Conservation (phyloP, 352 stramenopile species). For the Phytopythium delawarense region DNA sequence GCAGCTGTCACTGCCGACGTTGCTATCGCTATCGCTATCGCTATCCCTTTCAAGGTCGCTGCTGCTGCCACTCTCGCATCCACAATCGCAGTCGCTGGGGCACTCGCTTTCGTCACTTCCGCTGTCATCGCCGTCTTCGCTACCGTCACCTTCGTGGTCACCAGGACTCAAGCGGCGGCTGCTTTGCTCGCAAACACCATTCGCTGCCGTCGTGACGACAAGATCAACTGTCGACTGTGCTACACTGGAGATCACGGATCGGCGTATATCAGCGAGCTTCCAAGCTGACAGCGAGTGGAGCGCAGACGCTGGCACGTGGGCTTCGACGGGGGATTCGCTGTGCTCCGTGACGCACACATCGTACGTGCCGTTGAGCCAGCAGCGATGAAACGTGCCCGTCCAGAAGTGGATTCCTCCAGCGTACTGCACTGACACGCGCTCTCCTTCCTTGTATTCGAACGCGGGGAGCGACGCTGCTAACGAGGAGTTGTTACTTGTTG, state of each 20-base stretch:
- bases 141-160: not conserved
- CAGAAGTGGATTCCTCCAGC: constrained; percentile 7
- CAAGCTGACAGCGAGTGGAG: not conserved
- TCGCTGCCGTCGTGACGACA: not conserved
- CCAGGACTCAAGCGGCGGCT: not conserved
- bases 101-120: constrained; percentile 1
- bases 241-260: not conserved
- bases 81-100: not conserved
- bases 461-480: not conserved
- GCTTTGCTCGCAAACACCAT: not conserved
- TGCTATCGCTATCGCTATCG: not conserved
- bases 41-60: not conserved
- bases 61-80: not conserved
- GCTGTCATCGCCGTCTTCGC: not conserved
- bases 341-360: constrained; percentile 12
- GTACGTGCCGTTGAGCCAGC: constrained; percentile 19
- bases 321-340: not conserved
- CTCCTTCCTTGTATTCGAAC: constrained; percentile 5
- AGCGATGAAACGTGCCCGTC: constrained; percentile 12
- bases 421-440: constrained; percentile 7
- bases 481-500: no score
- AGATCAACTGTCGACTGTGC: not conserved
- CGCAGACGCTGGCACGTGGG: not conserved
- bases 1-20: not conserved
- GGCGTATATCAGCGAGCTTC: not conserved